Evolutionary conservation across 352 stramenopile genomes (phyloP).

Genomic region (Phytophthora podocarpi): DNA sequence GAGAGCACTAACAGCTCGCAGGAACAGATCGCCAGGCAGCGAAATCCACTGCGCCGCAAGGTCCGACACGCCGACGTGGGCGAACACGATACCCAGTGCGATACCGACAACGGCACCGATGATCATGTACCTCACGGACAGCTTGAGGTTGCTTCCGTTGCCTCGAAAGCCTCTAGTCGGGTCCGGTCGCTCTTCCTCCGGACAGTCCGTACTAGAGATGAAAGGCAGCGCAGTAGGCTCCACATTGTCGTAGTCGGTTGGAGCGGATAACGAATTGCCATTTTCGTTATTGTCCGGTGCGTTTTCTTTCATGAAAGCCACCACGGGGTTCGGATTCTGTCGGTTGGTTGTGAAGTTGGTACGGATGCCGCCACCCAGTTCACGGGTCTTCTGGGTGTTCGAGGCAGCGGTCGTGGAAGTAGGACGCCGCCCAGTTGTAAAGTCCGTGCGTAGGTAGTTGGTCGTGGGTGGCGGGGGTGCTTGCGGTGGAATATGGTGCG

Average conservation of each 20-base stretch:
- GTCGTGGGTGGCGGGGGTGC: conserved; percentile 32
- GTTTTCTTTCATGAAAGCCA: conserved; percentile 27
- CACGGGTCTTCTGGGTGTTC: conserved; percentile 1
- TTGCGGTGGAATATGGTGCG: conserved; percentile 19
- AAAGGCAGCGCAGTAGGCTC: conserved; percentile 41
- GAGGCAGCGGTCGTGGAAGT: conserved; percentile 2
- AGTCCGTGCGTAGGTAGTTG: conserved; percentile 48
- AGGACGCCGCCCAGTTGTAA: conserved; percentile 29
- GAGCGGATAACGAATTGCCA: conserved; percentile 15
- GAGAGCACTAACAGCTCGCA: conserved; percentile 75
- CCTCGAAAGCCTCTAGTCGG: conserved; percentile 37
- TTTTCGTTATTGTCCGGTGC: conserved; percentile 3
- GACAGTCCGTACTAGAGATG: conserved; percentile 35
- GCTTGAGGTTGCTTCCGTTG: conserved; percentile 47
- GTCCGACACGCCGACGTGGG: conserved; percentile 44
- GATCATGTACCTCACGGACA: conserved; percentile 63
- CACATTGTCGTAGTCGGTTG: conserved; percentile 47
- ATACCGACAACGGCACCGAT: conserved; percentile 56
- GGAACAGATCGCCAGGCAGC: conserved; percentile 77
- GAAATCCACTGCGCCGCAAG: conserved; percentile 58
- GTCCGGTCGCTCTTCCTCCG: conserved; percentile 21
- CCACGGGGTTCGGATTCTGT: conserved; percentile 23
- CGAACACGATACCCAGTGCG: conserved; percentile 54
- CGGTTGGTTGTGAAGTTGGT: conserved; percentile 53
- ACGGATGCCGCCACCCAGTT: conserved; percentile 33